phyloP scores from a whole-genome alignment of 1,284 basidiomycete species.

The Ustilago hordei region DNA sequence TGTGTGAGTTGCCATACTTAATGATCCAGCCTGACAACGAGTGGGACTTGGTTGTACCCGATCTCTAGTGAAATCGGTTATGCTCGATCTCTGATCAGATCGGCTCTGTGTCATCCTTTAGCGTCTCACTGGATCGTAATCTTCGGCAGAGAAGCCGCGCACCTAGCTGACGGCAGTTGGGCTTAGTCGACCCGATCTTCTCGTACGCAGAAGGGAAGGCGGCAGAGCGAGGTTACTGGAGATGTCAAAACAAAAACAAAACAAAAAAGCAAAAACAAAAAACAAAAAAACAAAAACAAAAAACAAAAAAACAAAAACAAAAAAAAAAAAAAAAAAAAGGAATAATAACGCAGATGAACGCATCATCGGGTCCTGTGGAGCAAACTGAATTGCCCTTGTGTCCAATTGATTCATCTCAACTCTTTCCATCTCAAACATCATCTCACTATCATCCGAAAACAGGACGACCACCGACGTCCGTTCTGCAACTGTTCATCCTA shows the following conservation, averaged over 20 bases:
- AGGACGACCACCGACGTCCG: neutral
- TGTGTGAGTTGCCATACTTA: no score
- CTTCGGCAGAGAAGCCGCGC: neutral
- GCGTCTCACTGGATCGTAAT: no score
- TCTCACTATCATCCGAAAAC: neutral
- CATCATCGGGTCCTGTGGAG: constrained; percentile 21
- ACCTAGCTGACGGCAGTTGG: no score
- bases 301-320: neutral
- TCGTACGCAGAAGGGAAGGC: constrained; percentile 1
- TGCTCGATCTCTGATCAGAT: no score
- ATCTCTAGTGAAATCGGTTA: no score
- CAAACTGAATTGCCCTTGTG: neutral
- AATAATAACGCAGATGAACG: constrained; percentile 9
- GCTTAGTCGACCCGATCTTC: constrained; percentile 11
- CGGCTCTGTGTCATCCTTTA: no score
- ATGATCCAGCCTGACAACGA: no score
- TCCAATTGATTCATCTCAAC: neutral
- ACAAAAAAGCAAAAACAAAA: neutral
- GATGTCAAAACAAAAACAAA: neutral
- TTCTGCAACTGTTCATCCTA: neutral
- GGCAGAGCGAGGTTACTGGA: neutral
- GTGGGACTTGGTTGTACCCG: no score
- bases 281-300: no score
- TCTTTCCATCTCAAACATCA: neutral
- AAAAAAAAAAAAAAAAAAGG: neutral